Evolutionary conservation across 2,329 filamentous ascomycete species (phyloP), one percentile per base, ranked within the genome.

Genomic region (Purpureocillium takamizusanense): DNA sequence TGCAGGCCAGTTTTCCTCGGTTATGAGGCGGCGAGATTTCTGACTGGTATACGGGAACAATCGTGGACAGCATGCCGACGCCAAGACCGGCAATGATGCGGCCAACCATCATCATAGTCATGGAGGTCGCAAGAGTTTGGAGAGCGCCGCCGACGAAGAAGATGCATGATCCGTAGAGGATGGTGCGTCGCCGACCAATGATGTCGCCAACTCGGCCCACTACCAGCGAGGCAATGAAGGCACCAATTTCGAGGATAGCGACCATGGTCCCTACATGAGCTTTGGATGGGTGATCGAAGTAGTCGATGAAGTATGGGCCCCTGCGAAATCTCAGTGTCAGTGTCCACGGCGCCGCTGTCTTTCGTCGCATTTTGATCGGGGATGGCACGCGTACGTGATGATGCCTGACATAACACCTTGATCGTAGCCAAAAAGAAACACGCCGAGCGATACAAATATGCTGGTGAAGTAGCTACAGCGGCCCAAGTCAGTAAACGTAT

Each of bases 11-110:
- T 64, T 92, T 94, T 46, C 92, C 92, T 52, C 92, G 77, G 61
- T 95, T 97, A 56, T 98, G 92, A 5, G 92, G 88, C 35, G 92
- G 92, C 32, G 90, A 95, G 54, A 95, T 94, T 58, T 95, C 89
- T 33, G 88, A 90, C 57, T 95, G 88, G 57, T 94, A 95, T 33
- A 95, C 84, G 1, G 89, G 89, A 2, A 95, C 87, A 49, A 95
- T 94, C 35, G 88, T 90, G 1, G 88, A 94, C 34, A 94, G 71
- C 55, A 88, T 84, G 59, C 89, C 89, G 42, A 95, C 86, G 31
- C 87, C 85, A 8, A 94, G 65, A 64, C 89, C 88, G 40, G 86
- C 86, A 58, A 92, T 74, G 46, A 94, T 79, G 60, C 89, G 81
- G 11, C 87, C 86, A 8, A 83, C 44, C 68, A 82, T 73, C 89